Evolutionary conservation across 2,329 filamentous ascomycete genomes (phyloP).

Genomic region (Cylindrodendrum hubeiense): DNA sequence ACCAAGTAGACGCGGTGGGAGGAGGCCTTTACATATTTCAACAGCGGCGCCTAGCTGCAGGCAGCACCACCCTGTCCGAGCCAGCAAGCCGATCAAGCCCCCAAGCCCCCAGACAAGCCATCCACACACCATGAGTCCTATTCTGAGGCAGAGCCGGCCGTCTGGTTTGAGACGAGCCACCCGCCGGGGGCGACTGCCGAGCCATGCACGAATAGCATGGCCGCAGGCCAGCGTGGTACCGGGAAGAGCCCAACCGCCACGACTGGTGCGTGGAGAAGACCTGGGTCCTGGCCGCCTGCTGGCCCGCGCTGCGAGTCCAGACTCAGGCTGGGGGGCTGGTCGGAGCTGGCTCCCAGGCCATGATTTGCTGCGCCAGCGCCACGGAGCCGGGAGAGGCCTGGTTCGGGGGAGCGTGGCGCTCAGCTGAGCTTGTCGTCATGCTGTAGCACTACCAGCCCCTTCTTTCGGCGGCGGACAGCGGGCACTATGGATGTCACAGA

Average conservation of each 20-base stretch:
- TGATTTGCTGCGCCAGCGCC: conserved; percentile 26
- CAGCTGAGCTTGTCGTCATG: conserved; percentile 19
- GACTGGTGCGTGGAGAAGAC: background rate
- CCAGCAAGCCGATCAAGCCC: background rate
- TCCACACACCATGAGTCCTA: background rate
- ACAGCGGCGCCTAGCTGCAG: background rate
- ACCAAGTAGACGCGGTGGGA: background rate
- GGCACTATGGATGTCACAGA: background rate
- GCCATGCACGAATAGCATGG: background rate
- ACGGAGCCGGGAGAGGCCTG: conserved; percentile 9
- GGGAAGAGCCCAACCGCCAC: background rate
- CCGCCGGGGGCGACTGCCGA: background rate
- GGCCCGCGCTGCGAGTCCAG: background rate
- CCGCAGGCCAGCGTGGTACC: background rate
- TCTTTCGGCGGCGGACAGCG: background rate
- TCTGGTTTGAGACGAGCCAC: conserved; percentile 7
- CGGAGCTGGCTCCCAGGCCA: background rate
- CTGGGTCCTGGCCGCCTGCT: background rate
- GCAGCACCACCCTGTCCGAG: background rate
- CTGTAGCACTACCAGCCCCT: conserved; percentile 2
- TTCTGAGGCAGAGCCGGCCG: background rate
- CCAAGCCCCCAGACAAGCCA: conserved; percentile 2
- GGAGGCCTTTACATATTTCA: conserved; percentile 2
- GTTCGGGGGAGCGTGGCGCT: conserved; percentile 6
- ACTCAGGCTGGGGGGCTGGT: background rate